A percentile compares a stretch with the other conserved stretches of the same genome.
Conservation (phyloP, 1,139 yeast species). For the Geotrichum macrosporum region DNA sequence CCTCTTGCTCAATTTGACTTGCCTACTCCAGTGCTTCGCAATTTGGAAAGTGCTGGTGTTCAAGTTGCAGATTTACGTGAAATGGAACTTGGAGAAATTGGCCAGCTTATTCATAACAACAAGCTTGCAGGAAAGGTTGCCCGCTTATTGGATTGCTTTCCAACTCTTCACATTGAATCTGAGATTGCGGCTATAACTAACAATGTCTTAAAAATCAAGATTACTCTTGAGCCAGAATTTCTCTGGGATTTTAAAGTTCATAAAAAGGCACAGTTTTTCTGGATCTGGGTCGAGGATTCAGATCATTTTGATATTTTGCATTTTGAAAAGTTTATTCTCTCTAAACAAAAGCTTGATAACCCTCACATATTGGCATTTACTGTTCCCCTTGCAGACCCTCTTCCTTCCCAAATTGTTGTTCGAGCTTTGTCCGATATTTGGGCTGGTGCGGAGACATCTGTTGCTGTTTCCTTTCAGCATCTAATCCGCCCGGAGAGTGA, state of each 20-base stretch:
- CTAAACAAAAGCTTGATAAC: constrained; percentile 51
- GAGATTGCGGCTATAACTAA: constrained; percentile 89
- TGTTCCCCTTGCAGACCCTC: constrained; percentile 84
- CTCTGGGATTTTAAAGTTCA: constrained; percentile 79
- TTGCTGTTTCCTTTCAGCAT: constrained; percentile 84
- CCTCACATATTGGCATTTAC: constrained; percentile 82
- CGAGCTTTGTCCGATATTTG: constrained; percentile 78
- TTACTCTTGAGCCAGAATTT: constrained; percentile 68
- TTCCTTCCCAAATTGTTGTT: constrained; percentile 81
- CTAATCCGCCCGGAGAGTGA: constrained; percentile 84
- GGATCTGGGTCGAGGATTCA: constrained; percentile 88
- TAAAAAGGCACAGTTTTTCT: constrained; percentile 80
- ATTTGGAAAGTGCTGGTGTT: constrained; percentile 61
- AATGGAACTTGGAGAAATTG: constrained; percentile 70
- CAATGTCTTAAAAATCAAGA: constrained; percentile 78
- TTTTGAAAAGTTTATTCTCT: constrained; percentile 71
- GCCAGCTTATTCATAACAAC: constrained; percentile 80
- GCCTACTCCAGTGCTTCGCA: constrained; percentile 60
- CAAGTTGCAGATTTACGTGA: constrained; percentile 69
- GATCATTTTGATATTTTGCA: constrained; percentile 65
- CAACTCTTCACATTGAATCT: constrained; percentile 64
- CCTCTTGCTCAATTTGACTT: constrained; percentile 84
- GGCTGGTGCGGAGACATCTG: constrained; percentile 79
- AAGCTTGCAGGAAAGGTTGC: constrained; percentile 65
- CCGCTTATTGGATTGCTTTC: constrained; percentile 65